A percentile compares a stretch with the other conserved stretches of the same genome.
Conservation (phyloP, 257 asterid genomes). For the Ocimum tenuiflorum region DNA sequence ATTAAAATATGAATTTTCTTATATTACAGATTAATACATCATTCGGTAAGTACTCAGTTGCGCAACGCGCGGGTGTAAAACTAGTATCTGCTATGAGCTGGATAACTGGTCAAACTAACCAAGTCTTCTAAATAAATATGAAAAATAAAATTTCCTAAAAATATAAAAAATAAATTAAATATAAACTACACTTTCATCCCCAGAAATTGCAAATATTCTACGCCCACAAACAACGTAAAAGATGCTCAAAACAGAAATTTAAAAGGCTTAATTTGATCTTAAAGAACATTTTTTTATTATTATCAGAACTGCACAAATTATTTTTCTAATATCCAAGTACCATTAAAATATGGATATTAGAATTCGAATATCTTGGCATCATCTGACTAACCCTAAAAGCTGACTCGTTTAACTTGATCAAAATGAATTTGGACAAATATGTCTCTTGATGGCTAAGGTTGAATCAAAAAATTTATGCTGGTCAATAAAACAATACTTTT, state of each 20-base stretch:
- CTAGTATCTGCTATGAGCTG: not conserved
- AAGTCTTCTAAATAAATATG: not conserved
- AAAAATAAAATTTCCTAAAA: not conserved
- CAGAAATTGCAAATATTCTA: not conserved
- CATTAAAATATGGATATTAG: not conserved
- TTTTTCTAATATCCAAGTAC: not conserved
- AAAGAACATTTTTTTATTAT: not conserved
- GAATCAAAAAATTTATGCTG: not conserved
- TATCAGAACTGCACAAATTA: not conserved
- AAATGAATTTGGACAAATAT: not conserved
- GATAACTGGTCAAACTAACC: not conserved
- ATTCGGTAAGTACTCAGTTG: no score
- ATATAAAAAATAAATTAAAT: not conserved
- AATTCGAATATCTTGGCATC: not conserved
- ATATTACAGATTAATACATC: no score
- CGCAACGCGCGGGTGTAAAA: no score
- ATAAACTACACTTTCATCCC: not conserved
- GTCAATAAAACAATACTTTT: not conserved
- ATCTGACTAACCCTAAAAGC: not conserved
- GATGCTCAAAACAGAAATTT: not conserved
- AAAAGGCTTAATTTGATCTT: not conserved
- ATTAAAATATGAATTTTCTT: no score
- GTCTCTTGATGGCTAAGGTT: not conserved
- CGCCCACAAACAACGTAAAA: not conserved
- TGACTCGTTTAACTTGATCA: not conserved